Base-by-base conservation (phyloP, 1,139 yeast species). In the Saccharomyces hybrid region DNA sequence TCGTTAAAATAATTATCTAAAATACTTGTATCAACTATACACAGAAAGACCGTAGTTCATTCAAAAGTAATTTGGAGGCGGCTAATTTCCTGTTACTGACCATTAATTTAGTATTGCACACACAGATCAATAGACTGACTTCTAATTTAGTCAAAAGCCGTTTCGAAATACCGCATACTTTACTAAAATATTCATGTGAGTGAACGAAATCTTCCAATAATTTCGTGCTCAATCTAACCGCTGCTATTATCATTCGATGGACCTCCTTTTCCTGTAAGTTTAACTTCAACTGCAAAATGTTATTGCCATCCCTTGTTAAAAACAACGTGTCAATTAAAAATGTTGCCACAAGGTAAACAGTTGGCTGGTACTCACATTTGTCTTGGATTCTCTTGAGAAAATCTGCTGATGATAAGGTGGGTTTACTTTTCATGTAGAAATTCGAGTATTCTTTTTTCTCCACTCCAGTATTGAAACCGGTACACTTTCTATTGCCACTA, bases 171-270 rank as follows among this genome's bases (percentile, higher is more conserved):
- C 85, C 85, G 13, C 80, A 80, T 4, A 80, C 81, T 53, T 76
- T 76, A 28, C 83, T 79, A 56, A 76, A 77, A 54, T 80, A 75
- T 48, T 69, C 69, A 62, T 79, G 83, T 3, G 77, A 73, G 59
- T 79, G 80, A 49, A 73, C 74, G 46, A 76, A 70, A 61, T 81
- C 85, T 60, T 81, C 85, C 4, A 79, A 61, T 3, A 74, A 67
- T 61, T 81, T 81, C 42, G 80, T 73, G 5, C 83, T 77, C 0
- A 81, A 64, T 14, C 84, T 67, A 13, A 80, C 64, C 1, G 78
- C 71, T 0, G 83, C 79, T 34, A 79, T 71, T 13, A 79, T 67
- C 20, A 81, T 58, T 26, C 85, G 68, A 64, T 80, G 82, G 2
- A 73, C 75, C 51, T 79, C 76, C 8, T 57, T 9, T 59, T 61